A percentile compares a stretch with the other conserved stretches of the same genome.
phyloP scores from a whole-genome alignment of 2,329 filamentous ascomycete species.

The Rhynchosporium agropyri region DNA sequence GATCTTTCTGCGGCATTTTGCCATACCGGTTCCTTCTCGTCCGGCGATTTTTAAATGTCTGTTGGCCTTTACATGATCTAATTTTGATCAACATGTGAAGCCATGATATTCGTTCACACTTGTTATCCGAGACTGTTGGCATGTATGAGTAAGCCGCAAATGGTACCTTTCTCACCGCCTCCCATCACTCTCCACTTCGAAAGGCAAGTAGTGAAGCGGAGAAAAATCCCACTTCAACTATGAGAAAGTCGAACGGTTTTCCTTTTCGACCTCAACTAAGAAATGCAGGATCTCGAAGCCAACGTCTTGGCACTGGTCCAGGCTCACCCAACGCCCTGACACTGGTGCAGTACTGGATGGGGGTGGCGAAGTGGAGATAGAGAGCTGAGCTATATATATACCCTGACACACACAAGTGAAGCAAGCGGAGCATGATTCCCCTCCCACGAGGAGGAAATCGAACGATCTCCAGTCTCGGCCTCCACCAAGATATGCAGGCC shows the following conservation, averaged over 20 bases:
- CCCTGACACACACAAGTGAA: background rate
- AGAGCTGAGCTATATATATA: no score
- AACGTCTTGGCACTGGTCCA: background rate
- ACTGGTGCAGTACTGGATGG: background rate
- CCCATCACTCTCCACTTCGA: no score
- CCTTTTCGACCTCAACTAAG: background rate
- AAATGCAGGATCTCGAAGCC: background rate
- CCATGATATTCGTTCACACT: no score
- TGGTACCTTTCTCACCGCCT: no score
- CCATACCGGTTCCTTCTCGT: conserved; percentile 9
- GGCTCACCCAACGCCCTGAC: background rate
- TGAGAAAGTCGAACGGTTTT: background rate
- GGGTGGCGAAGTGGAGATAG: background rate
- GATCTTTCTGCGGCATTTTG: background rate
- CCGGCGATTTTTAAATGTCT: background rate
- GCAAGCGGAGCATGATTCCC: background rate
- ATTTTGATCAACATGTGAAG: no score
- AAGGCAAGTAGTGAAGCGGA: no score
- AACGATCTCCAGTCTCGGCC: background rate
- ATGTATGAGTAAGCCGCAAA: no score
- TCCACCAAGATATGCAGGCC: no score
- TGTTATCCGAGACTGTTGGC: no score
- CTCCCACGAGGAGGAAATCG: background rate
- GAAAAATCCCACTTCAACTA: no score
- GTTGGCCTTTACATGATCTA: background rate